Base-by-base conservation (phyloP, 208 protist genomes). In the Crithidia brevicula region DNA sequence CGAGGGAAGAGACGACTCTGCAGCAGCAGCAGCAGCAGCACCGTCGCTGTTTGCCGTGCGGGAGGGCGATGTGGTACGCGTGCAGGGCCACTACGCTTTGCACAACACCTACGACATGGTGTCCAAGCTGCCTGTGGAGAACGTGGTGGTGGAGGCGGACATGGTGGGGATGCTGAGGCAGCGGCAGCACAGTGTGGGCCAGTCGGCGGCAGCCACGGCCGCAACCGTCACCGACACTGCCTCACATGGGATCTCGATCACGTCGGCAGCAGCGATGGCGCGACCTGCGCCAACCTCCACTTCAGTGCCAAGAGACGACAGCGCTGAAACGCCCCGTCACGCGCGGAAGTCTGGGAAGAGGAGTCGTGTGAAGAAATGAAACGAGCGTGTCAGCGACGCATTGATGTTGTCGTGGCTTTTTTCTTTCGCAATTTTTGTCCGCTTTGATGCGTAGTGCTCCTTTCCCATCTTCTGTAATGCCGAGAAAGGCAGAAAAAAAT, bases 71-170 rank as follows among this genome's bases (percentile, higher is more conserved):
- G 49, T 92, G 8, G 45, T 94, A 34, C 66, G 72, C 3, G 75
- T 94, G 25, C 67, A 78, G 28, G 89, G 89, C 22, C 78, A 82
- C 59, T 94, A 94, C 72, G 79, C 65, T 2, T 52, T 88, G 23
- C 89, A 94, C 72, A 72, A 57, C 23, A 89, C 72, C 54, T 90
- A 81, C 74, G 89, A 94, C 74, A 65, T 90, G 66, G 61, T 92
- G 13, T 89, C 89, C 22, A 94, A 91, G 71, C 74, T 75, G 56
- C 58, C 65, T 5, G 64, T 86, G 8, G 89, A 94, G 65, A 90
- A 92, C 57, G 59, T 72, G 18, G 79, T 92, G n/a, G 50, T 94
- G 47, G 83, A 94, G 31, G 89, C 86, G 13, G 79, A 81, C n/a
- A 59, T 65, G 18, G 58, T 94, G 23, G 83, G 81, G 16, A 58